phyloP scores from a whole-genome alignment of 257 asterid species.

The Paulownia fortunei region DNA sequence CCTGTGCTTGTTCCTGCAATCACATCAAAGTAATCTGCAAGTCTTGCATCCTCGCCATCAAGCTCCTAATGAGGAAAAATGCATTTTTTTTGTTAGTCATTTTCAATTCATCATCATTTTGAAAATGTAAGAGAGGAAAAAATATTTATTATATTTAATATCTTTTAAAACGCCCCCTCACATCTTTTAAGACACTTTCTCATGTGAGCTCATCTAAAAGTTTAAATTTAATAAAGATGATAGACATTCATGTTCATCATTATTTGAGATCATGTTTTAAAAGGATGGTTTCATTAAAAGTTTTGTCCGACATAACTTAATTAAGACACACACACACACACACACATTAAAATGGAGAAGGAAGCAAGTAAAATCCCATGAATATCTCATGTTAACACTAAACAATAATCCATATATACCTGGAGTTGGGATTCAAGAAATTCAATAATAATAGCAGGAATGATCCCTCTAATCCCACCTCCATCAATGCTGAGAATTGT shows the following conservation, averaged over 20 bases:
- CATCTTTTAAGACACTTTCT: too few relatives aligned
- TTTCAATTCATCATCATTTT: too few relatives aligned
- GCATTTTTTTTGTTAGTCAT: too few relatives aligned
- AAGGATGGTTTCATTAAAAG: too few relatives aligned
- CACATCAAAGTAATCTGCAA: slow-evolving; percentile 71
- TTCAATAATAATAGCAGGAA: slow-evolving; percentile 49
- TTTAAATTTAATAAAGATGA: too few relatives aligned
- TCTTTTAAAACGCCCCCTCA: too few relatives aligned
- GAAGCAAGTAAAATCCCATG: background rate
- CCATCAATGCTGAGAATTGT: slow-evolving; percentile 65
- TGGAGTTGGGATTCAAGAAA: slow-evolving; percentile 57
- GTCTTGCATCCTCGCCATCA: slow-evolving; percentile 63
- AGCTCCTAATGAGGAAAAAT: slow-evolving; percentile 35
- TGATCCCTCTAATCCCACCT: slow-evolving; percentile 64
- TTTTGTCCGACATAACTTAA: too few relatives aligned
- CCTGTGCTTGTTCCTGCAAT: slow-evolving; percentile 79
- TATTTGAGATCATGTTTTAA: too few relatives aligned
- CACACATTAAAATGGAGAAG: background rate
- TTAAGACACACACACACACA: background rate
- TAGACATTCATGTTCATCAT: too few relatives aligned
- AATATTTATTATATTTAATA: too few relatives aligned
- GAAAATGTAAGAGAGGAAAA: too few relatives aligned
- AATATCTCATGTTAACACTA: background rate
- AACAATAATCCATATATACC: slow-evolving; percentile 27
- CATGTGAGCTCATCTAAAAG: too few relatives aligned